Evolutionary conservation across 257 asterid genomes (phyloP).

Genomic region (Petrea volubilis): DNA sequence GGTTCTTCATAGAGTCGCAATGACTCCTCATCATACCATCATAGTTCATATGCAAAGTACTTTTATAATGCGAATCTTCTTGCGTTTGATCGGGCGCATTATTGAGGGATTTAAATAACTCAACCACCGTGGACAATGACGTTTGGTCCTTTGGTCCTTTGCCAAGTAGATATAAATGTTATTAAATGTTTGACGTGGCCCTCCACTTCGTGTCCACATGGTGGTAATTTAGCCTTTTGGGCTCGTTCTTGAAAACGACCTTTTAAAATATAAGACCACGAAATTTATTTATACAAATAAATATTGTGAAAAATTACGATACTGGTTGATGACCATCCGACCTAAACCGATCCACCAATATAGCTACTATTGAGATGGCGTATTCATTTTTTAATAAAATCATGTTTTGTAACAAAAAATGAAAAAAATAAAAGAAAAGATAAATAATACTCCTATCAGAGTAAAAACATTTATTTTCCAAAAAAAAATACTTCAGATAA

Average conservation of each 20-base stretch:
- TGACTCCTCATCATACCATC: too few species aligned
- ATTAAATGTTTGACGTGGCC: conserved; percentile 5
- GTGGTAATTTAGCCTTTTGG: conserved; percentile 14
- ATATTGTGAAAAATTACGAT: not conserved
- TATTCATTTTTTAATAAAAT: not conserved
- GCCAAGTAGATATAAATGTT: not conserved
- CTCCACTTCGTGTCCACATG: conserved; percentile 6
- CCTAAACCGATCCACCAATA: conserved; percentile 22
- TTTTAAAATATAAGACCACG: not conserved
- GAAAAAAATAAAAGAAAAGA: too few species aligned
- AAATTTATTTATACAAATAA: not conserved
- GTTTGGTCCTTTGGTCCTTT: too few species aligned
- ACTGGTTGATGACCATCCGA: conserved; percentile 17
- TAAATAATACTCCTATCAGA: too few species aligned
- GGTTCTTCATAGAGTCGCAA: too few species aligned
- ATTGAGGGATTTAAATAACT: not conserved
- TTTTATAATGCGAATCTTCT: too few species aligned
- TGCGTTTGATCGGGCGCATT: not conserved
- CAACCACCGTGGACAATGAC: not conserved
- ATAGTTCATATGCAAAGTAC: too few species aligned
- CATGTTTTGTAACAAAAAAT: too few species aligned
- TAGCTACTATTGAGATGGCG: not conserved
- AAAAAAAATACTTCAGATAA: too few species aligned
- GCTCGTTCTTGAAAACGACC: conserved; percentile 28
- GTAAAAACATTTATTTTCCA: too few species aligned